Conservation (phyloP, 805 yeast genomes). For the Torulaspora indica region DNA sequence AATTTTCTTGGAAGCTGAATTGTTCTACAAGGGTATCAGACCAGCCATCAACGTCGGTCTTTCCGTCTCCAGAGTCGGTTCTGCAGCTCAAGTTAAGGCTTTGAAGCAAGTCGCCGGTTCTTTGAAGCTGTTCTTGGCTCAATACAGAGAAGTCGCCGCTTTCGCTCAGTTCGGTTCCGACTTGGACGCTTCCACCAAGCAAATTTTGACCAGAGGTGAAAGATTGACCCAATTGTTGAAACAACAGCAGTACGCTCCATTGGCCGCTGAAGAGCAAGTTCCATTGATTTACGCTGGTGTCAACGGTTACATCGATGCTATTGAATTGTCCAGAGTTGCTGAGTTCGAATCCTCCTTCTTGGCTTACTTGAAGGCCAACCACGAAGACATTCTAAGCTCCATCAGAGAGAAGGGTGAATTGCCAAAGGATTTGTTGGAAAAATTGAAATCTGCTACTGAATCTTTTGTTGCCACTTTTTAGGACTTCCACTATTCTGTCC, state of each 20-base stretch:
- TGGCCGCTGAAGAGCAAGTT: conserved; percentile 98
- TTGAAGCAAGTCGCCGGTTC: conserved; percentile 99
- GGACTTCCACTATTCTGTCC: background rate
- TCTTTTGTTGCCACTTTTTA: conserved; percentile 87
- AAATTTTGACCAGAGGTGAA: conserved; percentile 99
- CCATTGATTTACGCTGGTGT: conserved; percentile 99
- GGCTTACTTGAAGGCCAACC: conserved; percentile 87
- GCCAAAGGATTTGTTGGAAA: conserved; percentile 77
- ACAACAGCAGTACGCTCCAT: conserved; percentile 95
- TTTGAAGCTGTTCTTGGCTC: conserved; percentile 99
- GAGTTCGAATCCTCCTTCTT: conserved; percentile 91
- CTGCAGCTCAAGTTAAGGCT: conserved; percentile 99
- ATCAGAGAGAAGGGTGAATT: conserved; percentile 88
- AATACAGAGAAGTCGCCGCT: conserved; percentile 99
- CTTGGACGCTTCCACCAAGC: conserved; percentile 99
- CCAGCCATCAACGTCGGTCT: conserved; percentile 99
- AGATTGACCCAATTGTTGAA: conserved; percentile 98
- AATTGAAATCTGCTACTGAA: conserved; percentile 88
- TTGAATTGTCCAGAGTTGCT: conserved; percentile 80
- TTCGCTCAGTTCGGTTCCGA: conserved; percentile 99
- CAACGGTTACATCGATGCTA: conserved; percentile 92
- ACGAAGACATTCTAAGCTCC: conserved; percentile 74
- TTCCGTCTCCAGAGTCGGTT: conserved; percentile 99
- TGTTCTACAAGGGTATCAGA: conserved; percentile 99
- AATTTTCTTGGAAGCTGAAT: conserved; percentile 98